Base-by-base conservation (phyloP, 176 grass and related monocot genomes). In the Oryza nivara region DNA sequence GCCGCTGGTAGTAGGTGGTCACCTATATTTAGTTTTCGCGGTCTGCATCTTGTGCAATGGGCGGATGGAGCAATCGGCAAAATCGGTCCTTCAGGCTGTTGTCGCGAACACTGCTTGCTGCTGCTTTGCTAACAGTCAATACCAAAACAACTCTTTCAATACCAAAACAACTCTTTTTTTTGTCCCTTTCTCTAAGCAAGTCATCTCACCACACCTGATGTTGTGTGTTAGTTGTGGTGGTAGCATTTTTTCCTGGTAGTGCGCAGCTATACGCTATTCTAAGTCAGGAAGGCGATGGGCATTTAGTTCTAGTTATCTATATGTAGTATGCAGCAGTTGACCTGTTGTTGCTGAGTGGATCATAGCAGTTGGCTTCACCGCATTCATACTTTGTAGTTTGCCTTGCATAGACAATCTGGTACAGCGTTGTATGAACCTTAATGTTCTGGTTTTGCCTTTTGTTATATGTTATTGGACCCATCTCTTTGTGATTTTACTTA, bases 1-100 rank as follows among this genome's bases (percentile, higher is more conserved):
- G 73, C 78, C 73, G 77, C 67, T 78, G n/a, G 38, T 34, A 82
- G 60, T 85, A 68, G 73, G 36, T 74, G 41, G 22, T 82, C 78
- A 65, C 78, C 30, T 74, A 68, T 2, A 82, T 60, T 58, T 74
- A 5, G 30, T 87, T 83, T 73, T 54, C 22, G 4, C 6, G 2
- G 26, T 67, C 34, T 44, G 22, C 32, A 0, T 75, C 71, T 79
- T 64, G 68, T 74, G 54, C 72, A 61, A 80, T 16, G 28, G n/a
- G 40, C 52, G 80, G 69, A 38, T 78, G 16, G 64, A 44, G 60
- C 35, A 16, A 35, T 28, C 25, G 4, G 25, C 36, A 78, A 73
- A 79, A 51, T 44, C 83, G 9, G 61, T 47, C 76, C 4, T 80
- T 47, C 13, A 54, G n/a, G 41, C 7, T 65, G 34, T 83, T 70